phyloP scores from a whole-genome alignment of 495 filamentous ascomycete species.

The Penicillium arizonense region DNA sequence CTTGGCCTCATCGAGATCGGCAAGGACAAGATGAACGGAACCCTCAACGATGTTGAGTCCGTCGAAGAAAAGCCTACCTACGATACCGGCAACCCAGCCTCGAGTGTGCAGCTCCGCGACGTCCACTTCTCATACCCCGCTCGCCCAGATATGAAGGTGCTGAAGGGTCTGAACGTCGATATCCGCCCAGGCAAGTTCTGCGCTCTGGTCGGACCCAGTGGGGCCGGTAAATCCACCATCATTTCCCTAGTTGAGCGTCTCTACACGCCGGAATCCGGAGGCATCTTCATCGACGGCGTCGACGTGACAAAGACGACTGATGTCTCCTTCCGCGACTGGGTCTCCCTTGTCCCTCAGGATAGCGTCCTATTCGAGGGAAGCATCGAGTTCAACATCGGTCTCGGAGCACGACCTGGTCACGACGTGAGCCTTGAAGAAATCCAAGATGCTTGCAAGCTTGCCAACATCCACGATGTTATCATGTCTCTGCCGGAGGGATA shows the following conservation, averaged over 20 bases:
- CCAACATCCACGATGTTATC: conserved; percentile 60
- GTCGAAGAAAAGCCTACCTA: conserved; percentile 15
- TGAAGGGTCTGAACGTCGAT: conserved; percentile 49
- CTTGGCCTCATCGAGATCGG: conserved; percentile 47
- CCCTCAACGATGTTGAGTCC: conserved; percentile 15
- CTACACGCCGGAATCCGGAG: conserved; percentile 47
- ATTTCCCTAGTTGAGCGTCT: conserved; percentile 56
- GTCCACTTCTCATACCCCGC: conserved; percentile 60
- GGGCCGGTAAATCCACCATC: conserved; percentile 58
- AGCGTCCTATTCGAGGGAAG: conserved; percentile 53
- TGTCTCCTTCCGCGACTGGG: conserved; percentile 43
- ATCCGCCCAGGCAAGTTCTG: conserved; percentile 55
- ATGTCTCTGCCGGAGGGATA: conserved; percentile 58
- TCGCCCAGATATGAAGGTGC: conserved; percentile 48
- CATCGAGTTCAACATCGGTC: conserved; percentile 52
- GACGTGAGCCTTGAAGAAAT: conserved; percentile 49
- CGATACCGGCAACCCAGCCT: conserved; percentile 28
- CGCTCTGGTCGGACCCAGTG: conserved; percentile 57
- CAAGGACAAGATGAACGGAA: conserved; percentile 27
- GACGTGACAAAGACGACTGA: conserved; percentile 36
- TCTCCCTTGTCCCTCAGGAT: conserved; percentile 57
- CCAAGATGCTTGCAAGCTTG: conserved; percentile 53
- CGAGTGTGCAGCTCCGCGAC: conserved; percentile 47
- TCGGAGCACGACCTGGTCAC: conserved; percentile 44
- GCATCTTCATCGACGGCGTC: conserved; percentile 39